Evolutionary conservation across 2,329 filamentous ascomycete genomes (phyloP).

Genomic region (Aspergillus eucalypticola): DNA sequence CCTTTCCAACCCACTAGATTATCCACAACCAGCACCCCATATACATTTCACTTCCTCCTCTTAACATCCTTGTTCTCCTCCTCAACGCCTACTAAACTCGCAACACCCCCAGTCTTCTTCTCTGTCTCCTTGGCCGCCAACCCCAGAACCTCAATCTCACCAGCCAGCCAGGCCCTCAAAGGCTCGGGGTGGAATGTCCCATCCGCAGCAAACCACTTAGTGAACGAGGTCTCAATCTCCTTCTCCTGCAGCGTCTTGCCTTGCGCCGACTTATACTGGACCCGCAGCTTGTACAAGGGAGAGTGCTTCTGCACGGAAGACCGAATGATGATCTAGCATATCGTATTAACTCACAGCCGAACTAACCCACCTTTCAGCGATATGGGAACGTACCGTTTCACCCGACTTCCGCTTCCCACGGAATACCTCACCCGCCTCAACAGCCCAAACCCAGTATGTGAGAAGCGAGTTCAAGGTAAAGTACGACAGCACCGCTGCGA

Average conservation of each 20-base stretch:
- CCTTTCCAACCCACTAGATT: neutral
- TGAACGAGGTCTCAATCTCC: slow-evolving; percentile 59
- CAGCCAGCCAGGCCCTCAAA: slow-evolving; percentile 63
- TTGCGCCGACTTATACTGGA: slow-evolving; percentile 50
- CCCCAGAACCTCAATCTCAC: slow-evolving; percentile 57
- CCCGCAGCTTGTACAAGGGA: slow-evolving; percentile 74
- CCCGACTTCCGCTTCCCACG: slow-evolving; percentile 70
- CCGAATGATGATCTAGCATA: slow-evolving; percentile 66
- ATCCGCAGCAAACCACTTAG: slow-evolving; percentile 60
- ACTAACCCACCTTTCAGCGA: neutral
- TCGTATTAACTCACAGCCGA: neutral
- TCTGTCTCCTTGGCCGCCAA: slow-evolving; percentile 47
- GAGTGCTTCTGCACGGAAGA: slow-evolving; percentile 76
- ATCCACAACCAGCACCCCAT: neutral
- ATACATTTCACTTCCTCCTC: slow-evolving; percentile 17
- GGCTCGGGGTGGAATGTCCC: slow-evolving; percentile 62
- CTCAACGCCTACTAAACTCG: slow-evolving; percentile 21
- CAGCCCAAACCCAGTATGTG: slow-evolving; percentile 79
- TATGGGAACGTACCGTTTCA: slow-evolving; percentile 53
- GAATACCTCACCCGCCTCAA: slow-evolving; percentile 82
- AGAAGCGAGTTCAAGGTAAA: slow-evolving; percentile 74
- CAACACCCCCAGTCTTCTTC: slow-evolving; percentile 32
- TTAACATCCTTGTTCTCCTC: slow-evolving; percentile 15
- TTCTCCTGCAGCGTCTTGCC: slow-evolving; percentile 46
- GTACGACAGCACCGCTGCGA: slow-evolving; percentile 76